Evolutionary conservation across 345 rosid genomes (phyloP).

Genomic region (Heritiera fomes): DNA sequence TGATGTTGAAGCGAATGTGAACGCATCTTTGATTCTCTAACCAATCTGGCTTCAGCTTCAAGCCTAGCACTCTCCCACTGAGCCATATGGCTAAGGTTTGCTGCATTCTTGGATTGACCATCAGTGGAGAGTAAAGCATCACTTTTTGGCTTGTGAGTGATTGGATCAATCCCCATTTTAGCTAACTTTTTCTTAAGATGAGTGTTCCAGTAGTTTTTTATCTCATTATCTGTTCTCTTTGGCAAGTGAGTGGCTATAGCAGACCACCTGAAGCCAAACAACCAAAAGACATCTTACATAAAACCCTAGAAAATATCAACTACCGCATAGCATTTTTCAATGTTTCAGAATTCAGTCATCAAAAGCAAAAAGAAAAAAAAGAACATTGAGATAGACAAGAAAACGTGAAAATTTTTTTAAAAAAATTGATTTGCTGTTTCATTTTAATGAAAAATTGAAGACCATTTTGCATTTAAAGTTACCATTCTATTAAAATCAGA

Average conservation of each 20-base stretch:
- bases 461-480: conserved; percentile 7
- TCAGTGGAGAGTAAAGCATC: conserved; percentile 52
- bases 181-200: conserved; percentile 65
- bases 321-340: conserved; percentile 10
- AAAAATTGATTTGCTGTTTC: background rate
- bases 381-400: background rate
- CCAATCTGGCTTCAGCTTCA: conserved; percentile 87
- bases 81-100: conserved; percentile 85
- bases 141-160: conserved; percentile 71
- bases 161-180: conserved; percentile 83
- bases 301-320: conserved; percentile 23
- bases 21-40: conserved; percentile 76
- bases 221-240: conserved; percentile 76
- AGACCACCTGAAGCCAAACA: conserved; percentile 62
- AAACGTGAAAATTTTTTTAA: background rate
- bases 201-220: conserved; percentile 82
- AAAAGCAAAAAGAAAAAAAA: background rate
- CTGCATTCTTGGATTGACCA: conserved; percentile 62
- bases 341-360: conserved; percentile 17
- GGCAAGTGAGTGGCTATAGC: conserved; percentile 81
- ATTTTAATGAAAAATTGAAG: conserved; percentile 12
- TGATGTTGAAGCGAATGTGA: conserved; percentile 49
- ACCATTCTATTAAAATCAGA: conserved; percentile 7
- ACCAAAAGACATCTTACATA: background rate
- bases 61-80: conserved; percentile 96